A percentile compares a stretch with the other conserved stretches of the same genome.
Conservation (phyloP, 305 asterid genomes). For the Euphrasia arctica region DNA sequence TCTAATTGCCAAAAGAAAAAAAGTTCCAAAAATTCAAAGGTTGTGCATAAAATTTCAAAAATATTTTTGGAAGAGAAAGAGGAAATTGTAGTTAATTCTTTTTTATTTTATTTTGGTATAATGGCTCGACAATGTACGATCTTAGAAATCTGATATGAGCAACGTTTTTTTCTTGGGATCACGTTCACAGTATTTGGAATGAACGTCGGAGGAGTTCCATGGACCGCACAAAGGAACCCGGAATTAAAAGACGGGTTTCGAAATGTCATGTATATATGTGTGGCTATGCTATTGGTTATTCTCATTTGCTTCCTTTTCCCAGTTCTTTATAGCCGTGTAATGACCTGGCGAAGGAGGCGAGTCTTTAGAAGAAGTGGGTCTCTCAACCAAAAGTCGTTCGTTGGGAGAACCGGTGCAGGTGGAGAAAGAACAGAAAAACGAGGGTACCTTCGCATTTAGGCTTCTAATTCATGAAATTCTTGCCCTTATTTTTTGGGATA, state of each 20-base stretch:
- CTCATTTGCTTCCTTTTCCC: constrained; percentile 88
- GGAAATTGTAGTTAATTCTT: too few relatives aligned
- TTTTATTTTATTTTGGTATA: too few relatives aligned
- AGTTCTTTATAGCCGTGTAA: constrained; percentile 46
- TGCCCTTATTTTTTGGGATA: too few relatives aligned
- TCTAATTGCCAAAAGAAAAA: too few relatives aligned
- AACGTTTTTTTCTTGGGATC: constrained; percentile 9
- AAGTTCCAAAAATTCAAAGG: too few relatives aligned
- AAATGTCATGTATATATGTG: constrained; percentile 64
- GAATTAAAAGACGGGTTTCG: constrained; percentile 69
- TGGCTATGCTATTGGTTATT: constrained; percentile 49
- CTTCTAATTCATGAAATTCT: background rate
- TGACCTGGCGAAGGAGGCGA: constrained; percentile 58
- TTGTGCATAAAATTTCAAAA: too few relatives aligned
- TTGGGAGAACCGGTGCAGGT: constrained; percentile 32
- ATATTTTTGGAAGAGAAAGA: too few relatives aligned
- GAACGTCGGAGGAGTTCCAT: constrained; percentile 99
- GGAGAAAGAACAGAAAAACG: constrained; percentile 42
- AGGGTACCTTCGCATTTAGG: constrained; percentile 58
- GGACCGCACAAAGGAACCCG: constrained; percentile 76
- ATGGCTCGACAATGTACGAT: background rate
- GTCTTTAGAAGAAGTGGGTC: constrained; percentile 56
- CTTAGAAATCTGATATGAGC: background rate
- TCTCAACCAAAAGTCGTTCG: constrained; percentile 58
- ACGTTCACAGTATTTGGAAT: constrained; percentile 70